Base-by-base conservation (phyloP, 2,329 filamentous ascomycete genomes). In the Aspergillus uvarum region DNA sequence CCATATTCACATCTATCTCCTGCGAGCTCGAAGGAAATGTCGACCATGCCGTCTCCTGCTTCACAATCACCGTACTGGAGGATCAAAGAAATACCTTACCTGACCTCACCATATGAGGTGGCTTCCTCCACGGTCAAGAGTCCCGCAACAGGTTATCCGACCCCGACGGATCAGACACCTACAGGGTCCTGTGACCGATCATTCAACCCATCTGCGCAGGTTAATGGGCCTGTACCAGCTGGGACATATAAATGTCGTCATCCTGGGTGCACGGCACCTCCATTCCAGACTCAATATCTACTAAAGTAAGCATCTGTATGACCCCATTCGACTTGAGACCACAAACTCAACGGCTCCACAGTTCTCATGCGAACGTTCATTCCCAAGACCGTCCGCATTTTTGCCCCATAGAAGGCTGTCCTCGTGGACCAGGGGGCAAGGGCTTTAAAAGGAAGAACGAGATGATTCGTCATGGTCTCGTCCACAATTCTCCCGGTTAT, bases 401-500 rank as follows among this genome's bases (percentile, higher is more conserved):
- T 68, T 89, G 86, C 70, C 82, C 85, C 1, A 81, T 87, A 8
- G 74, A 78, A 24, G 81, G 79, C 4, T 89, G 86, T 67, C 77
- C 83, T 12, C 81, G 86, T 44, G 81, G 79, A n/a, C 78, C 83
- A 63, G 84, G 84, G n/a, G 86, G 86, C 21, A 85, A 85, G 68
- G 86, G 86, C 1, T 89, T 89, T 77, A 89, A 89, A 71, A 81
- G 86, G 32, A 88, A 88, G 70, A 89, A 89, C 64, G 86, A 89
- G 70, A 88, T 89, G 86, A 87, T 88, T 62, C 80, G 86, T n/a
- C 86, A 89, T 70, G 93, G 94, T 1, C 83, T 98, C 3, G 95
- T 98, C 4, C 95, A 99, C 71, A 89, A 92, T 65, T 96, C 92
- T 7, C 95, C 95, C 1, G 94, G 94, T 61, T 99, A 98, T 70